Evolutionary conservation across 805 yeast genomes (phyloP), one percentile per base, ranked within the genome.

Genomic region (Sporopachydermia quercuum): DNA sequence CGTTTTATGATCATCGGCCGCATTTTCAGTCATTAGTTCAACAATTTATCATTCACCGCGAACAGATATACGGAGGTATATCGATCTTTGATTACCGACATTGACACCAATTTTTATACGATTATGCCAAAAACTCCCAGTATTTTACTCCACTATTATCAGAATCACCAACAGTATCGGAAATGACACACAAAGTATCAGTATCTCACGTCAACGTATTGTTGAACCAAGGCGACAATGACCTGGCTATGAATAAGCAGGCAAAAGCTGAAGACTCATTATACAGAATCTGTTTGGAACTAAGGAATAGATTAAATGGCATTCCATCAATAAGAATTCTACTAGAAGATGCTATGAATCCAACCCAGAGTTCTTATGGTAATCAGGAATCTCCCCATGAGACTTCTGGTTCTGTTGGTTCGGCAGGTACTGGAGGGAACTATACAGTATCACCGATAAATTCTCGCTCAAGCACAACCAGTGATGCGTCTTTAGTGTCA

Each of bases 261-360:
- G 48, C 50, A 4, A 49, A 43, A 34, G 73, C 76, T 15, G 61
- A 66, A 39, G 87, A 78, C 43, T 84, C 87, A 23, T 59, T 84
- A 17, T 82, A 73, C 54, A 76, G 77, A 54, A 70, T 81, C 33
- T 76, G 91, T 53, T 56, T 66, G 16, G 63, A 62, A 18, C 62
- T 83, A 41, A 68, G 74, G 50, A 64, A 60, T 42, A 58, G 78
- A 43, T 57, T 85, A 27, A 72, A 70, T 40, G 58, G 62, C 34
- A 68, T 81, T 16, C 74, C 80, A 0, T 86, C 78, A 15, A 66
- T 85, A 68, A 70, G 68, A 30, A 79, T 86, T 34, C 80, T 74
- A 54, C 53, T 82, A 43, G 68, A 70, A 40, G 60, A 74, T 30
- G 87, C 89, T 5, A 16, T 2, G 70, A 69, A 53, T 62, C 70